Evolutionary conservation across 2,329 filamentous ascomycete genomes (phyloP), one percentile per base, ranked within the genome.

Genomic region (Annulohypoxylon truncatum): DNA sequence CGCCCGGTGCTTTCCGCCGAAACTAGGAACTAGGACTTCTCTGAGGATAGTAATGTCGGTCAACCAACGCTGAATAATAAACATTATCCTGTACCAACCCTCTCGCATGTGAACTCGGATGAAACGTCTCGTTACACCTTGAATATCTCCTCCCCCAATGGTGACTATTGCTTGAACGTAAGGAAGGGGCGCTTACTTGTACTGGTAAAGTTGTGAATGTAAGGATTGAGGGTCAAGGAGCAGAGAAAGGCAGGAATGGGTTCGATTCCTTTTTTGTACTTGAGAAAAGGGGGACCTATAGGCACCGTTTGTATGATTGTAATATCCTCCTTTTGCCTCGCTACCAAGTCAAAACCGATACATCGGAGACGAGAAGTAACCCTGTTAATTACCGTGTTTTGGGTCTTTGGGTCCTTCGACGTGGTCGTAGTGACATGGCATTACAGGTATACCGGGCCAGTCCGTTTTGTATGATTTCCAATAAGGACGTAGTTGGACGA

Each of bases 1-100:
- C 83, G 26, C 81, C 83, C 13, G 82, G 82, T 29, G 76, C 75
- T 15, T 83, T 79, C 72, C 78, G 81, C 66, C 77, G 82, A 62
- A 79, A 74, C 60, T 76, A 72, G 59, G 63, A 79, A 74, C 60
- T 76, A 72, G 59, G 35, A 24, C 22, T 22, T 5, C 3, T 4
- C 44, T 15, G 20, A 15, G 28, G 44, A 24, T 18, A 29, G 24
- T n/a, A 8, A 59, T 10, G 38, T 33, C 18, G 12, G 42, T 38
- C 7, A 20, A 42, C 13, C 7, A 20, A 42, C 13, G 31, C 47
- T 29, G 42, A 40, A 35, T 31, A 13, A 22, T 47, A 28, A 31
- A 22, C 29, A 35, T 54, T 26, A 15, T 13, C n/a, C 31, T 31
- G 28, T 20, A 22, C 42, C 48, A n/a, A 38, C n/a, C n/a, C 24